These are phyloP conservation scores for Botrytis galanthina DNA, from an alignment of 2,329 filamentous ascomycete genomes.

Conservation along the genomic window DNA sequence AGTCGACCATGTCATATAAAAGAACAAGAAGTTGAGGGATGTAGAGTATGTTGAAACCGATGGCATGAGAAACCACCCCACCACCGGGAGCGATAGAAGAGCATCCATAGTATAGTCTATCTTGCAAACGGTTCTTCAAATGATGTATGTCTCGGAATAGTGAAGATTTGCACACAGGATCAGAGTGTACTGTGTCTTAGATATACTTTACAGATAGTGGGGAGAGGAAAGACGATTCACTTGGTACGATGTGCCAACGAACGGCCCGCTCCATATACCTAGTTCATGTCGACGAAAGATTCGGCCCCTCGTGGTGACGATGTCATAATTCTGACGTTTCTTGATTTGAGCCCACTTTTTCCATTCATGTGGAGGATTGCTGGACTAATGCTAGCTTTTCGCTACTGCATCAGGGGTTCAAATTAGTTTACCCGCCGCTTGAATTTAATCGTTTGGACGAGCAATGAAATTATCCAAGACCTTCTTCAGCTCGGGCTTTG, in stretches of 20 bases:
- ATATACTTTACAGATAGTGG: conserved; percentile 2
- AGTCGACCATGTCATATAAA: conserved; percentile 72
- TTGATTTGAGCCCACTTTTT: conserved; percentile 8
- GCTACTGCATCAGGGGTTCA: conserved; percentile 11
- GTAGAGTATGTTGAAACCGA: conserved; percentile 68
- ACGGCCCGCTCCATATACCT: conserved; percentile 7
- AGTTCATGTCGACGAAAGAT: background rate
- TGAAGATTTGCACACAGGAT: background rate
- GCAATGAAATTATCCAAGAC: background rate
- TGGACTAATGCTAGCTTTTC: background rate
- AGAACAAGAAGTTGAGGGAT: conserved; percentile 81
- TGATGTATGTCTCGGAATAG: background rate
- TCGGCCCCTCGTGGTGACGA: conserved; percentile 11
- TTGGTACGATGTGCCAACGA: background rate
- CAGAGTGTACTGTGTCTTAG: background rate
- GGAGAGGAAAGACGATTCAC: background rate
- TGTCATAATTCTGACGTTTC: conserved; percentile 14
- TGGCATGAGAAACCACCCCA: conserved; percentile 64
- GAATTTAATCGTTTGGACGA: background rate
- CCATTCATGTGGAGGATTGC: conserved; percentile 4
- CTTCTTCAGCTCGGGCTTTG: background rate
- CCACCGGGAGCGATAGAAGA: conserved; percentile 68
- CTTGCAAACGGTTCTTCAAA: background rate
- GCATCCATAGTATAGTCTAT: conserved; percentile 52
- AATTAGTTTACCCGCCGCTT: conserved; percentile 6